Evolutionary conservation across 78 protist genomes (phyloP), one percentile per base, ranked within the genome.

Genomic region (Diacronema lutheri): DNA sequence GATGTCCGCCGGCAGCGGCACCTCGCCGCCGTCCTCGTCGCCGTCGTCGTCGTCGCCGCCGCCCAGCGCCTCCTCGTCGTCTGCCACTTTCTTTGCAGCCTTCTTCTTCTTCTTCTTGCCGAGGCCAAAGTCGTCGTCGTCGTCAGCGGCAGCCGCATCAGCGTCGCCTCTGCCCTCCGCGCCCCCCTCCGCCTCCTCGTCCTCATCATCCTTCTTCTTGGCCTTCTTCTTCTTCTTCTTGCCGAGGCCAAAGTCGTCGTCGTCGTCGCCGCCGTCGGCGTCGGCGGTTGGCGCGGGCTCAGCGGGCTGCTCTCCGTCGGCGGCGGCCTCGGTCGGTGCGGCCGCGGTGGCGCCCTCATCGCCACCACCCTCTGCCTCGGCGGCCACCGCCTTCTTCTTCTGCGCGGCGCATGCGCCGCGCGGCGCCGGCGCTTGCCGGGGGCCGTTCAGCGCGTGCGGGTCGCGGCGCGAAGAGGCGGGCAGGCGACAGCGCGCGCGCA

Each of bases 311-410:
- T 16, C 21, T 29, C 58, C 61, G 20, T 56, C 61, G 6, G 4
- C 61, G 61, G 4, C 61, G 6, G 5, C 14, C 23, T 56, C 61
- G 57, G 7, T 14, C 57, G 7, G 23, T 14, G 57, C 57, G 7
- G 57, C 57, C 13, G 57, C 57, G 23, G 7, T 50, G 23, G 13
- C 57, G 57, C 23, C 23, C 57, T 50, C 57, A 14, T 50, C n/a
- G 50, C 77, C 9, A 3, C 56, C 56, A 11, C 77, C 77, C 16
- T 6, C 77, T 13, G 37, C 77, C 29, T 69, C 77, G 14, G 19
- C 77, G n/a, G 41, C 76, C 77, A 40, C 40, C 33, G 77, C 57
- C 77, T 69, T 69, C 77, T 69, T 69, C 77, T 69, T 69, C 77
- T 69, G 77, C 77, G 46, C 1, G 69, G 25, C 77, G 46, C 16